phyloP scores from a whole-genome alignment of 805 yeast species.

The Suhomyces vadensis region DNA sequence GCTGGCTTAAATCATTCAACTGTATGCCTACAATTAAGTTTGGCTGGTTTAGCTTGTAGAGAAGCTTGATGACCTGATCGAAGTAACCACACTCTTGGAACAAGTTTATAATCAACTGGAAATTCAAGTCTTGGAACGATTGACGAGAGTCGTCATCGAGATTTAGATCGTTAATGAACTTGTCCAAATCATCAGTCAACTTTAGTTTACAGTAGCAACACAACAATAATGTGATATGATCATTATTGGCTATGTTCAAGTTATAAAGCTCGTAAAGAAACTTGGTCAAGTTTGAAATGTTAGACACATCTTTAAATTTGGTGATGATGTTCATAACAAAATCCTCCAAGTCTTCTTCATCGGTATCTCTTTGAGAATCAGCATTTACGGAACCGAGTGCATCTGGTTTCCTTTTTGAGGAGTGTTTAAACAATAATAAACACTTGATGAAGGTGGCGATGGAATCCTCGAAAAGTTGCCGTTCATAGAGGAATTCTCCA shows the following conservation, averaged over 20 bases:
- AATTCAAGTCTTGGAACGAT: constrained; percentile 53
- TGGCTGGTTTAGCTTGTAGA: constrained; percentile 71
- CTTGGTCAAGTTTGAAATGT: constrained; percentile 60
- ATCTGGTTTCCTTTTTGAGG: neutral
- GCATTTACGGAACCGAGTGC: neutral
- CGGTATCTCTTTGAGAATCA: constrained; percentile 13
- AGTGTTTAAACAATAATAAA: constrained; percentile 23
- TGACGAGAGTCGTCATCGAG: constrained; percentile 17
- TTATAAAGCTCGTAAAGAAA: constrained; percentile 64
- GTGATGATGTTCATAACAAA: constrained; percentile 72
- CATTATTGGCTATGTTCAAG: constrained; percentile 59
- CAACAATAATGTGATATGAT: constrained; percentile 77
- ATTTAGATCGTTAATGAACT: constrained; percentile 51
- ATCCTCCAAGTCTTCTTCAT: constrained; percentile 30
- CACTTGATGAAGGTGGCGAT: constrained; percentile 68
- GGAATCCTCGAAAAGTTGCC: constrained; percentile 67
- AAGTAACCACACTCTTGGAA: constrained; percentile 72
- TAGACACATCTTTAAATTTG: constrained; percentile 75
- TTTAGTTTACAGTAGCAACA: constrained; percentile 81
- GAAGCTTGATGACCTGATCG: constrained; percentile 65
- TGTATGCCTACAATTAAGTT: constrained; percentile 74
- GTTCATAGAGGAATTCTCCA: constrained; percentile 72
- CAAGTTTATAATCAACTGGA: constrained; percentile 63
- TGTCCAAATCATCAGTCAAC: constrained; percentile 53
- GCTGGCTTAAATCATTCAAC: constrained; percentile 62